A percentile compares a stretch with the other conserved stretches of the same genome.
Evolutionary conservation across 768 basidiomycete genomes (phyloP).

Genomic region (Termitomyces titanicus): DNA sequence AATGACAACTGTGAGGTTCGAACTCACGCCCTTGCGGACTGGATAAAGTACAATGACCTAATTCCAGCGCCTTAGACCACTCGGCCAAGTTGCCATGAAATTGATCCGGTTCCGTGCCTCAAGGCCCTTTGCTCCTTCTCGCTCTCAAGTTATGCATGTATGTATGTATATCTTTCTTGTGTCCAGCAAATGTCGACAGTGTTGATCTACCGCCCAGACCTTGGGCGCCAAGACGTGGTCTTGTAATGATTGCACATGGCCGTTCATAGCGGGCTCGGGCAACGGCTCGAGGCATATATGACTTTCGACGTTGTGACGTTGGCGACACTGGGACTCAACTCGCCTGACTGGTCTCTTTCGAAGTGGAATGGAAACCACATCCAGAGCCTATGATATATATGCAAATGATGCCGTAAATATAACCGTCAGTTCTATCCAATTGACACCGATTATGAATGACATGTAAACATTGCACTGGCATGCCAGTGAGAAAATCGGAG

Average conservation of each 20-base stretch:
- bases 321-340: neutral
- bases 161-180: too few species aligned
- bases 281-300: slow-evolving; percentile 2
- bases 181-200: neutral
- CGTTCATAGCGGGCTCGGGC: neutral
- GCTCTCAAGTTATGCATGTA: too few species aligned
- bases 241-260: neutral
- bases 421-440: too few species aligned
- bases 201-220: neutral
- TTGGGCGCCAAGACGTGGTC: slow-evolving; percentile 7
- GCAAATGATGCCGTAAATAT: too few species aligned
- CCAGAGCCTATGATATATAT: too few species aligned
- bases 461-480: neutral
- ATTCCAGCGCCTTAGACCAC: slow-evolving; percentile 62
- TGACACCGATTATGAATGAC: too few species aligned
- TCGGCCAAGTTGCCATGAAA: slow-evolving; percentile 53
- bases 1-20: slow-evolving; percentile 10
- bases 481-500: neutral
- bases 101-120: too few species aligned
- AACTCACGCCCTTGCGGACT: slow-evolving; percentile 9
- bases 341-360: too few species aligned
- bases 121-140: too few species aligned
- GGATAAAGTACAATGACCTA: slow-evolving; percentile 23
- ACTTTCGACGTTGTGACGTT: neutral
- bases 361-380: too few species aligned